These are phyloP conservation scores for Graphilbum fragrans DNA, from an alignment of 2,329 filamentous ascomycete genomes.

Conservation along the genomic window DNA sequence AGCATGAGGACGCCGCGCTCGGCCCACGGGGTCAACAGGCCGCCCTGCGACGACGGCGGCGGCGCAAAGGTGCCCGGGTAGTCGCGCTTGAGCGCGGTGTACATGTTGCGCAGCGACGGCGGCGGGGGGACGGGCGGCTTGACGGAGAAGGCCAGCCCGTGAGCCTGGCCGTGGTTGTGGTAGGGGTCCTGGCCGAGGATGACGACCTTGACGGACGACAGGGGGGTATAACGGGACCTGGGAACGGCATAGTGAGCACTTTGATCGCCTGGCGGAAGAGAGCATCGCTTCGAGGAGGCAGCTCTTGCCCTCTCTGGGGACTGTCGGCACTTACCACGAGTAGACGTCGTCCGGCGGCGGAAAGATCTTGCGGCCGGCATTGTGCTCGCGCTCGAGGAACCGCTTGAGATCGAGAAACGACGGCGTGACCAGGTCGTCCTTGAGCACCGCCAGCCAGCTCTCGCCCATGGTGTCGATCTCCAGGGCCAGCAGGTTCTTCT, in stretches of 20 bases:
- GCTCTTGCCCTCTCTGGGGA: background rate
- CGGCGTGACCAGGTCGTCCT: slow-evolving; percentile 67
- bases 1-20: slow-evolving; percentile 85
- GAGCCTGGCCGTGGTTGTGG: slow-evolving; percentile 89
- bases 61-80: slow-evolving; percentile 71
- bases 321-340: slow-evolving; percentile 56
- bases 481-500: slow-evolving; percentile 68
- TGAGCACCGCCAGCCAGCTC: slow-evolving; percentile 81
- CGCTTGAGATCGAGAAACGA: slow-evolving; percentile 82
- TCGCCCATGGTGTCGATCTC: slow-evolving; percentile 89
- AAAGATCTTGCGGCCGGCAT: slow-evolving; percentile 66
- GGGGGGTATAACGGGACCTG: slow-evolving; percentile 89
- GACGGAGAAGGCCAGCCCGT: slow-evolving; percentile 92
- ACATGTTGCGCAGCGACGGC: slow-evolving; percentile 88
- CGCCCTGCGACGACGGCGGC: slow-evolving; percentile 63
- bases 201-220: slow-evolving; percentile 80
- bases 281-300: too few species aligned
- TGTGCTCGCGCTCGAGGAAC: slow-evolving; percentile 71
- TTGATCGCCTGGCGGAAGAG: background rate
- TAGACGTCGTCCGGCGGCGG: slow-evolving; percentile 85
- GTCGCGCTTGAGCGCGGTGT: slow-evolving; percentile 74
- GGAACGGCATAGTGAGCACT: too few species aligned
- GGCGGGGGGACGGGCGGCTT: slow-evolving; percentile 79
- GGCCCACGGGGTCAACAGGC: slow-evolving; percentile 85
- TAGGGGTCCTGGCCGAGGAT: slow-evolving; percentile 96